phyloP scores from a whole-genome alignment of 805 yeast species.

The Wickerhamiella sergipiensis region DNA sequence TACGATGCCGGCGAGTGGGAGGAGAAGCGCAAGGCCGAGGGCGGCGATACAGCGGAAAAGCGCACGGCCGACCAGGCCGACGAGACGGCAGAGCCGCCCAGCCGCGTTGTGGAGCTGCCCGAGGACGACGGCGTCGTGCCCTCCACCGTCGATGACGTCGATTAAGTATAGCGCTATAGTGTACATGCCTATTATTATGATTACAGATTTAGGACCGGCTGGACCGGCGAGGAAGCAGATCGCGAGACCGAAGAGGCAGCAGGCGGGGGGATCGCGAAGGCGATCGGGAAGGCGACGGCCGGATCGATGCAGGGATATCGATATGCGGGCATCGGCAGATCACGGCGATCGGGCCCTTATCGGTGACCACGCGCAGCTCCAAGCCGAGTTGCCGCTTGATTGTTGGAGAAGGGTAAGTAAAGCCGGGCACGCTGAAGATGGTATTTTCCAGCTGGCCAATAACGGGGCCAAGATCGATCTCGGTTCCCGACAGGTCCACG shows the following conservation, averaged over 20 bases:
- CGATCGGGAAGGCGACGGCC: background rate
- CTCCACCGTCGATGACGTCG: constrained; percentile 9
- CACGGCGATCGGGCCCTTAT: background rate
- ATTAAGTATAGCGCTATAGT: background rate
- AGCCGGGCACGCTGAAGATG: background rate
- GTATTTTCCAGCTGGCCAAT: background rate
- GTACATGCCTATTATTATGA: background rate
- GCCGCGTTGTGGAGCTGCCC: background rate
- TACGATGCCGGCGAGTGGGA: constrained; percentile 28
- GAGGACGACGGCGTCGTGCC: background rate
- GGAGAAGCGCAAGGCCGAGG: constrained; percentile 14
- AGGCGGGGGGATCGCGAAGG: too few relatives aligned
- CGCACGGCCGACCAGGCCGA: constrained; percentile 9
- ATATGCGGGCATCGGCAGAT: background rate
- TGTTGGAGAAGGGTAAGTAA: background rate
- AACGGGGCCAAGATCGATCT: background rate
- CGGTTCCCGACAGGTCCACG: background rate
- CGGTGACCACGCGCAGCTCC: background rate
- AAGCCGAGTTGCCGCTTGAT: background rate
- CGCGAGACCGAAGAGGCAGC: background rate
- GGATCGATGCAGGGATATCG: background rate
- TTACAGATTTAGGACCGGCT: too few relatives aligned
- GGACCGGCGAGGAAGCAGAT: background rate
- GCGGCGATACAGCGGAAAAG: constrained; percentile 8
- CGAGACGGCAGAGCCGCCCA: background rate